Evolutionary conservation across 1,284 basidiomycete species (phyloP).

Genomic region (Trichosporon coremiiforme): DNA sequence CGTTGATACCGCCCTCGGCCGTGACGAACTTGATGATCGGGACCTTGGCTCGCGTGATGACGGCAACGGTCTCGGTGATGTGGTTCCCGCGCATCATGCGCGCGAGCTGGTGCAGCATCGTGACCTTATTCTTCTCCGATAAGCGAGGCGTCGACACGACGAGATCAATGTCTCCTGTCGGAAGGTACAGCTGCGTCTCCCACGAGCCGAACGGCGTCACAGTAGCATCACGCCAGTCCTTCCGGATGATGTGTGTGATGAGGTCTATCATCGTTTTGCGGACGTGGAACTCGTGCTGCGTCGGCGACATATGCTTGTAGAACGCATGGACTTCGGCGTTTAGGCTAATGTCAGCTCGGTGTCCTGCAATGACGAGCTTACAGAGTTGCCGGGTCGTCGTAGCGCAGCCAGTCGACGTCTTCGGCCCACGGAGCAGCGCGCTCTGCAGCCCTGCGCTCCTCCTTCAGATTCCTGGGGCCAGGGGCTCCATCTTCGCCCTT

Average conservation of each 20-base stretch:
- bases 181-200: slow-evolving; percentile 91
- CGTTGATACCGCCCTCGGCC: slow-evolving; percentile 66
- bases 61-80: slow-evolving; percentile 65
- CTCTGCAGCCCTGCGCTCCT: slow-evolving; percentile 63
- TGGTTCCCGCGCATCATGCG: slow-evolving; percentile 58
- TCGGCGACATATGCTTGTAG: slow-evolving; percentile 83
- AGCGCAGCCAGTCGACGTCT: slow-evolving; percentile 75
- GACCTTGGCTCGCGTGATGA: slow-evolving; percentile 87
- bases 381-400: slow-evolving; percentile 78
- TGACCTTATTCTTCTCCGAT: slow-evolving; percentile 50
- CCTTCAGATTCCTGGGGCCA: slow-evolving; percentile 64
- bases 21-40: slow-evolving; percentile 93
- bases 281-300: slow-evolving; percentile 78
- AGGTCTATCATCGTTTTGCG: slow-evolving; percentile 74
- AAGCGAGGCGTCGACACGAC: slow-evolving; percentile 58
- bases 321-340: slow-evolving; percentile 84
- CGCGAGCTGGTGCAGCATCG: slow-evolving; percentile 56
- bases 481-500: slow-evolving; percentile 32
- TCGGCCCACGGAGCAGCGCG: slow-evolving; percentile 76
- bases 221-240: slow-evolving; percentile 74
- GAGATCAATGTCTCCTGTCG: slow-evolving; percentile 70
- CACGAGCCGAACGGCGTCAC: slow-evolving; percentile 90
- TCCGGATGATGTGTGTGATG: slow-evolving; percentile 69
- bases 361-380: slow-evolving; percentile 56
- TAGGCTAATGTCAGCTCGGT: slow-evolving; percentile 61